Percentiles rank a stretch among this genome's conserved stretches.
Evolutionary conservation across 495 filamentous ascomycete genomes (phyloP).

Genomic region (Elasticomyces elasticus): DNA sequence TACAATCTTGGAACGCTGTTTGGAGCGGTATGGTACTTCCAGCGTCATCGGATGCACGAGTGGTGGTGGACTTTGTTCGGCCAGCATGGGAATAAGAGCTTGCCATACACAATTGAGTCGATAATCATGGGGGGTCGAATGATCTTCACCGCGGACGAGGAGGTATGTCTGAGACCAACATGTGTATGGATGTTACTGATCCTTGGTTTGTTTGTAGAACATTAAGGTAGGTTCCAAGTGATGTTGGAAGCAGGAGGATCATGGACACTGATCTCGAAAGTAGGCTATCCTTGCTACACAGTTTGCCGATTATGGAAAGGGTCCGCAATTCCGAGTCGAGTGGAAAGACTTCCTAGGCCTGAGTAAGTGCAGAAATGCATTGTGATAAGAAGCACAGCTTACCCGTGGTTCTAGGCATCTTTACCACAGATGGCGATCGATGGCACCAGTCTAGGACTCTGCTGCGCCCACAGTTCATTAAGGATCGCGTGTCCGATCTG

Average conservation of each 20-base stretch:
- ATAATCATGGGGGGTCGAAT: conserved; percentile 31
- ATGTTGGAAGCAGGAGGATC: too few relatives aligned
- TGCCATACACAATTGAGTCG: conserved; percentile 48
- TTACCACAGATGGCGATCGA: conserved; percentile 45
- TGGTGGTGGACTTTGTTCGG: conserved; percentile 48
- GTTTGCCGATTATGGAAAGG: conserved; percentile 48
- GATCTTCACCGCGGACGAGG: conserved; percentile 44
- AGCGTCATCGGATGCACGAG: conserved; percentile 45
- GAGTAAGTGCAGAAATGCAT: conserved; percentile 19
- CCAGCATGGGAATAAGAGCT: conserved; percentile 27
- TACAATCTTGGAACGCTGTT: conserved; percentile 52
- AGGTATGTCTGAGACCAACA: conserved; percentile 20
- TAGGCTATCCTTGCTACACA: conserved; percentile 46
- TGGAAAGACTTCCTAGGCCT: conserved; percentile 49
- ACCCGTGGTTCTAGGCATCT: conserved; percentile 34
- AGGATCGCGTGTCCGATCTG: conserved; percentile 41
- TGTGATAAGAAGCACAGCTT: not conserved
- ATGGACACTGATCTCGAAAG: too few relatives aligned
- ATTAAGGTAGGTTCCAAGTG: too few relatives aligned
- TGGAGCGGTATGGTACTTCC: conserved; percentile 40
- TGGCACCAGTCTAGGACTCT: conserved; percentile 46
- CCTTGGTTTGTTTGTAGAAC: conserved; percentile 27
- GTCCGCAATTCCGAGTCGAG: conserved; percentile 39
- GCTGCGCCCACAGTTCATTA: conserved; percentile 50
- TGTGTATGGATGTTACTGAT: not conserved